A percentile compares a stretch with the other conserved stretches of the same genome.
Conservation (phyloP, 345 rosid genomes). For the Linum usitatissimum region DNA sequence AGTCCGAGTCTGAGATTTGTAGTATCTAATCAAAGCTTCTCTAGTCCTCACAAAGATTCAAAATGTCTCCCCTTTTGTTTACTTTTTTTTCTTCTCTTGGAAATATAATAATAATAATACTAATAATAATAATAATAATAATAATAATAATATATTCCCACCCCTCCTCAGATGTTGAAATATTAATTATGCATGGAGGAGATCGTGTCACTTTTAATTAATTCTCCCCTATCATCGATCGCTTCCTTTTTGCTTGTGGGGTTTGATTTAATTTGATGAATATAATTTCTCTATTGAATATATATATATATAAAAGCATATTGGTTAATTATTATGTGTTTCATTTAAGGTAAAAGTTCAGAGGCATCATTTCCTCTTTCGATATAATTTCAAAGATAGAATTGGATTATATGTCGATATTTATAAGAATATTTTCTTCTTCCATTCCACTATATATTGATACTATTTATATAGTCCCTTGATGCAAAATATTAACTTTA, state of each 20-base stretch:
- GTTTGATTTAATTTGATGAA: neutral
- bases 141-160: too few species aligned
- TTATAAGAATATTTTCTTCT: neutral
- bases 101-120: too few species aligned
- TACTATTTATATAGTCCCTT: neutral
- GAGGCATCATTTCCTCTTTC: slow-evolving; percentile 3
- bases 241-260: neutral
- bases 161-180: neutral
- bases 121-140: too few species aligned
- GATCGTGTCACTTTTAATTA: neutral
- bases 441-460: neutral
- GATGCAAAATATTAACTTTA: neutral
- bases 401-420: neutral
- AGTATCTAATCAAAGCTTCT: neutral
- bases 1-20: neutral
- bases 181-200: neutral
- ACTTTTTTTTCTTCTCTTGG: neutral
- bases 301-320: too few species aligned
- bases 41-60: neutral
- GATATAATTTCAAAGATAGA: neutral
- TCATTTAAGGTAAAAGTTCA: neutral
- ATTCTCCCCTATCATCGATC: neutral
- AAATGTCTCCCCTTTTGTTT: neutral
- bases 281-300: too few species aligned
- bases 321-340: neutral